Conservation (phyloP, 2,329 filamentous ascomycete genomes). For the Daldinia eschscholtzii region DNA sequence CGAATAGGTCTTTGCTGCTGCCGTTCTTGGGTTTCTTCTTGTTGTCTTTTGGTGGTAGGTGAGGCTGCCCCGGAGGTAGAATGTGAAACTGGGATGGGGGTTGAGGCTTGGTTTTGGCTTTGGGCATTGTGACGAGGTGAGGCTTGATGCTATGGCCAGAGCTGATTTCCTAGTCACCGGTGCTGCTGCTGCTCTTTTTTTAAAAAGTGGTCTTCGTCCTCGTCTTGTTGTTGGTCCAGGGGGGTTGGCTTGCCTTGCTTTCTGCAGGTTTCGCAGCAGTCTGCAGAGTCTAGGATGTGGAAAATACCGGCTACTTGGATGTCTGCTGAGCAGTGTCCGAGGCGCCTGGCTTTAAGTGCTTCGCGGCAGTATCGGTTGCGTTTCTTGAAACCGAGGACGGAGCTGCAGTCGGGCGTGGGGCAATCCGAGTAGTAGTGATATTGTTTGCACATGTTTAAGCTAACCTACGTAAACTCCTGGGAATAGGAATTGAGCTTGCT, state of each 20-base stretch:
- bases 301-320: not conserved
- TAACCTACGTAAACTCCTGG: not conserved
- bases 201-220: not conserved
- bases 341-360: constrained; percentile 15
- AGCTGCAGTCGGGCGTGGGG: not conserved
- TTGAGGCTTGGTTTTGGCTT: not conserved
- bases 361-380: constrained; percentile 30
- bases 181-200: not conserved
- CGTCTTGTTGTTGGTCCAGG: not conserved
- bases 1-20: not conserved
- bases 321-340: constrained; percentile 25
- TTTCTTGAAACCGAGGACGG: constrained; percentile 10
- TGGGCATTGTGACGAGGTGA: not conserved
- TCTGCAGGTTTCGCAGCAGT: not conserved
- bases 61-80: not conserved
- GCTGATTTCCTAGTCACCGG: not conserved
- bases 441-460: constrained; percentile 26
- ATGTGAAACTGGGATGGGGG: not conserved
- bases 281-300: not conserved
- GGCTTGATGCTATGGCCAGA: not conserved
- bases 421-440: constrained; percentile 22
- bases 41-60: not conserved
- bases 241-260: not conserved
- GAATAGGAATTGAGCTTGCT: not conserved
- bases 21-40: not conserved